Evolutionary conservation across 495 filamentous ascomycete genomes (phyloP).

Genomic region (Lichina pygmaea): DNA sequence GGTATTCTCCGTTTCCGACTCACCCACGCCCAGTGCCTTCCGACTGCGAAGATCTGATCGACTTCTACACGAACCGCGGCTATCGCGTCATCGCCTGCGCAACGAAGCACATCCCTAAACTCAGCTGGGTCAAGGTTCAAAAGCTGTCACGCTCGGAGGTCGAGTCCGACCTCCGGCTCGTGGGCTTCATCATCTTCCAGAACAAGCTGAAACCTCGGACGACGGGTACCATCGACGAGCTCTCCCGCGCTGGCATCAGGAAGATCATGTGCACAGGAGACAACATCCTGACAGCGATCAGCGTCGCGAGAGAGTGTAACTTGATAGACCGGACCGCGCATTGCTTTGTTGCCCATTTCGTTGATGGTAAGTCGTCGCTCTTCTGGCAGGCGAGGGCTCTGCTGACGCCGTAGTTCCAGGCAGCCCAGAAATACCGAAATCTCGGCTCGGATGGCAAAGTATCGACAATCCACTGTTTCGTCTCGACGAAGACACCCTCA

Average conservation of each 20-base stretch:
- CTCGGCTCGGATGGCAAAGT: constrained; percentile 65
- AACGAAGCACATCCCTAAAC: constrained; percentile 55
- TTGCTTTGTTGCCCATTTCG: constrained; percentile 79
- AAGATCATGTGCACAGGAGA: constrained; percentile 96
- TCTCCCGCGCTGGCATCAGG: constrained; percentile 64
- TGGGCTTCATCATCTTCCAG: constrained; percentile 95
- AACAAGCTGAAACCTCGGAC: constrained; percentile 88
- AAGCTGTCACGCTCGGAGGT: constrained; percentile 72
- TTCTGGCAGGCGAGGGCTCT: neutral
- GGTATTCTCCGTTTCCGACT: neutral
- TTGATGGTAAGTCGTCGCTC: constrained; percentile 25
- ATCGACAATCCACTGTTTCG: constrained; percentile 55
- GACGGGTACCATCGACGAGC: constrained; percentile 46
- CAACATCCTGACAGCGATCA: constrained; percentile 93
- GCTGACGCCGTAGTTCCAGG: constrained; percentile 12
- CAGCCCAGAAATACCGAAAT: constrained; percentile 34
- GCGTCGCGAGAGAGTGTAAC: constrained; percentile 78
- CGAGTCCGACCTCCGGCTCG: constrained; percentile 57
- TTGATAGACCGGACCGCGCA: constrained; percentile 56
- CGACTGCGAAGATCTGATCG: constrained; percentile 71
- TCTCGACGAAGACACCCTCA: constrained; percentile 51
- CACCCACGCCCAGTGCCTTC: constrained; percentile 31
- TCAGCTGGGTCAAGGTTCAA: constrained; percentile 82
- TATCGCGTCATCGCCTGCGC: constrained; percentile 97
- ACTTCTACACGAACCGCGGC: constrained; percentile 78